These are phyloP conservation scores for Podila horticola DNA, from an alignment of 192 early-diverging fungal genomes.

Conservation along the genomic window DNA sequence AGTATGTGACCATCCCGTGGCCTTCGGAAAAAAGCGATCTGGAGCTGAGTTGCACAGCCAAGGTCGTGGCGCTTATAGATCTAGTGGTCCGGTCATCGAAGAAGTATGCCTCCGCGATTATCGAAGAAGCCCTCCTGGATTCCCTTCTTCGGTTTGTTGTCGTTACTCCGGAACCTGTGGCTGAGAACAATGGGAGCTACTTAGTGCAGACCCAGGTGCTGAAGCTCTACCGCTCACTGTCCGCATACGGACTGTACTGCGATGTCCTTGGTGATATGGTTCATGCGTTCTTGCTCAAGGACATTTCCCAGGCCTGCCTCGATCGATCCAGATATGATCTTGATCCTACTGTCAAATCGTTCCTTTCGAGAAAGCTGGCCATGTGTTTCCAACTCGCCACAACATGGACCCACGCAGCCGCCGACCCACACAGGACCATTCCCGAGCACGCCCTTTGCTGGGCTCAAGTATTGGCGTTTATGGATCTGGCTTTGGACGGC, in stretches of 20 bases:
- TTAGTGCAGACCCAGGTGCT: slow-evolving; percentile 51
- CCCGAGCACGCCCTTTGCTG: slow-evolving; percentile 61
- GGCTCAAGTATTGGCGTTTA: slow-evolving; percentile 55
- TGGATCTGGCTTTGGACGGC: slow-evolving; percentile 47
- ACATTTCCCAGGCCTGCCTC: slow-evolving; percentile 11
- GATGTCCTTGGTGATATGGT: slow-evolving; percentile 55
- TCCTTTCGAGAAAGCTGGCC: slow-evolving; percentile 29
- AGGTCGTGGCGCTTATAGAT: slow-evolving; percentile 51
- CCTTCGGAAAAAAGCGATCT: slow-evolving; percentile 48
- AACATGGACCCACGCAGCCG: slow-evolving; percentile 51
- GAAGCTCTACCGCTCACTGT: slow-evolving; percentile 52
- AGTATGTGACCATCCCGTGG: slow-evolving; percentile 56
- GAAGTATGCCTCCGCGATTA: slow-evolving; percentile 51
- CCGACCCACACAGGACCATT: slow-evolving; percentile 56
- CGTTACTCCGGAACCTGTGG: slow-evolving; percentile 49
- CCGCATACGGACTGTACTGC: slow-evolving; percentile 63
- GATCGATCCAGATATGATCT: neutral
- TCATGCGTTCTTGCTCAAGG: slow-evolving; percentile 37
- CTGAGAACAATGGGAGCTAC: slow-evolving; percentile 22
- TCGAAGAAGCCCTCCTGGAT: slow-evolving; percentile 52
- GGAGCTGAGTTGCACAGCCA: slow-evolving; percentile 29
- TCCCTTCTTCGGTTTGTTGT: slow-evolving; percentile 58
- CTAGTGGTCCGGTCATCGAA: slow-evolving; percentile 53
- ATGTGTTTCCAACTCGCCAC: slow-evolving; percentile 39
- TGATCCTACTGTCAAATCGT: slow-evolving; percentile 21